A percentile compares a stretch with the other conserved stretches of the same genome.
These are phyloP conservation scores for Noccaea bulbosa DNA, from an alignment of 345 rosid species.

Conservation along the genomic window DNA sequence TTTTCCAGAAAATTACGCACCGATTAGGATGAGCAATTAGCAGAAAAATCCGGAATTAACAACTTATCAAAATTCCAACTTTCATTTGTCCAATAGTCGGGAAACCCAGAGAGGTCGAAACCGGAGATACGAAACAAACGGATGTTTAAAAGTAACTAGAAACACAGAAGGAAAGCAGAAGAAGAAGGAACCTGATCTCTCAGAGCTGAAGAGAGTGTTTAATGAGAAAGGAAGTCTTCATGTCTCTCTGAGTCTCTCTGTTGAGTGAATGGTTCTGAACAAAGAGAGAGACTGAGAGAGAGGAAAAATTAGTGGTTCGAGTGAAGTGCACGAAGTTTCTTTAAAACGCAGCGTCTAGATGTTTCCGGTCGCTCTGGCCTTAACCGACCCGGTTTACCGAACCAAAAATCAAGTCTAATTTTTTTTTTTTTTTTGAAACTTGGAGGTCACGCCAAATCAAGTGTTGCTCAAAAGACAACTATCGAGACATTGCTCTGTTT, in stretches of 20 bases:
- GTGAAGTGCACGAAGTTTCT: background rate
- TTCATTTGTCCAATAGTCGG: background rate
- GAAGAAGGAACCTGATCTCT: conserved; percentile 19
- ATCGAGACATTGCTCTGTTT: too few relatives aligned
- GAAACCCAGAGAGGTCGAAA: background rate
- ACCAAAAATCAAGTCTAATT: conserved; percentile 1
- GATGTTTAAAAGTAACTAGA: background rate
- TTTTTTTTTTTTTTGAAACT: too few relatives aligned
- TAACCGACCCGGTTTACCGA: conserved; percentile 20
- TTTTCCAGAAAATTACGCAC: background rate
- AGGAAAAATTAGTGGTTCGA: background rate
- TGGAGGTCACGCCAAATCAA: too few relatives aligned
- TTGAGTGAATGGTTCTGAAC: conserved; percentile 15
- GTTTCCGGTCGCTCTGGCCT: background rate
- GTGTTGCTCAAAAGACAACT: too few relatives aligned
- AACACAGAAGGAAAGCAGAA: background rate
- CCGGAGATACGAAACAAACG: background rate
- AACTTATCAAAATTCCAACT: background rate
- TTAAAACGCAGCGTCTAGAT: conserved; percentile 16
- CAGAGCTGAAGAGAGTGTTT: conserved; percentile 1
- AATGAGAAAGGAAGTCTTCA: background rate
- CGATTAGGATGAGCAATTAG: background rate
- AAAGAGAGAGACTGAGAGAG: background rate
- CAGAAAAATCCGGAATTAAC: background rate
- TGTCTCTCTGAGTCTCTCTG: background rate